These are phyloP conservation scores for Chalara sp. DNA, from an alignment of 2,329 filamentous ascomycete species.

Conservation along the genomic window DNA sequence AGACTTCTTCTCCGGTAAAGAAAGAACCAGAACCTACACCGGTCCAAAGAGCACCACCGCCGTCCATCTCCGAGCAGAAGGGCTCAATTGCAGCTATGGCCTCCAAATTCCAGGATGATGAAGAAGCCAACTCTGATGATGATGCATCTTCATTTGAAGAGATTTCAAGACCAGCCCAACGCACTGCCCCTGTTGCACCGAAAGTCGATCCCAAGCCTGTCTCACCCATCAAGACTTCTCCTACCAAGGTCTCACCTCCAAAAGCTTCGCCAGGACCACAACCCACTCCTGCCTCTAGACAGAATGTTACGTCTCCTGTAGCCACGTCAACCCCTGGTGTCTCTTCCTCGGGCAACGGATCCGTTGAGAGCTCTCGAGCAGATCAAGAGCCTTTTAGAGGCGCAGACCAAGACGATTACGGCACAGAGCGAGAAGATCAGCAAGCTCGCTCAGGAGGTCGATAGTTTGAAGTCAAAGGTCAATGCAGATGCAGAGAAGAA, in stretches of 20 bases:
- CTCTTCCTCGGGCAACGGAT: slow-evolving; percentile 28
- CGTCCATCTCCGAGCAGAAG: slow-evolving; percentile 77
- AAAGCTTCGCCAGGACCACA: slow-evolving; percentile 26
- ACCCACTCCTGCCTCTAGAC: slow-evolving; percentile 15
- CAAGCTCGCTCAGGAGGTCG: slow-evolving; percentile 64
- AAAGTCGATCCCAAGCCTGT: slow-evolving; percentile 35
- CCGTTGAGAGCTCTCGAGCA: slow-evolving; percentile 62
- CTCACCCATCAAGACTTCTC: slow-evolving; percentile 33
- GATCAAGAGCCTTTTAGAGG: slow-evolving; percentile 71
- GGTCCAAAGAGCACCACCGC: slow-evolving; percentile 46
- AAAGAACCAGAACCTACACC: slow-evolving; percentile 45
- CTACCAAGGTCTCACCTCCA: slow-evolving; percentile 18
- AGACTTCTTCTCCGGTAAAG: slow-evolving; percentile 37
- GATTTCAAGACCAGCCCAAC: slow-evolving; percentile 66
- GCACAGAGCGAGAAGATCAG: slow-evolving; percentile 72
- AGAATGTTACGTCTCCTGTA: slow-evolving; percentile 27
- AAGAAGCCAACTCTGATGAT: slow-evolving; percentile 48
- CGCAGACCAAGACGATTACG: slow-evolving; percentile 70
- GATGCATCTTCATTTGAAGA: slow-evolving; percentile 80
- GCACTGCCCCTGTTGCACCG: slow-evolving; percentile 33
- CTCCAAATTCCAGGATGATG: slow-evolving; percentile 75
- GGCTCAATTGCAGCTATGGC: slow-evolving; percentile 80
- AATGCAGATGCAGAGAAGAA: slow-evolving; percentile 50
- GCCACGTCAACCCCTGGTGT: slow-evolving; percentile 21
- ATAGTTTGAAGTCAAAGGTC: slow-evolving; percentile 72